Base-by-base conservation (phyloP, 805 yeast species). In the Candida insectalens region DNA sequence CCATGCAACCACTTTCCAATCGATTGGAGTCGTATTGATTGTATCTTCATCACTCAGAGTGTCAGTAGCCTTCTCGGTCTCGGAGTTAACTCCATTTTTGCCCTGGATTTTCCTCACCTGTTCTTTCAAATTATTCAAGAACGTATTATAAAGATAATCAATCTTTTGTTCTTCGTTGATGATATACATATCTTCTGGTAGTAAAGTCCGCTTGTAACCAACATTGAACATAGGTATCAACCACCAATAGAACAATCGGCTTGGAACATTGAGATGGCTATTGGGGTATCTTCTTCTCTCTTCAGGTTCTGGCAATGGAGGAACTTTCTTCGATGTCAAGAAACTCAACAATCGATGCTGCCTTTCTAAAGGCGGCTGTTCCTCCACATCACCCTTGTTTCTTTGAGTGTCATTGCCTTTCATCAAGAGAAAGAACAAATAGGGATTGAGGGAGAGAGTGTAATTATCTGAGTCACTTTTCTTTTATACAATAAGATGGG, bases 141-240 rank as follows among this genome's bases (percentile, higher is more conserved):
- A 74, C 19, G 38, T 45, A 2, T 35, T 43, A 36, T 62, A 60
- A 37, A 70, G 49, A n/a, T 43, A 44, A 19, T 71, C 71, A 25
- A 69, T 59, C 10, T 60, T 48, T 55, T 63, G 56, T 23, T 59
- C 57, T 2, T 62, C 60, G 15, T 67, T 68, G 40, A 73, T 51
- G 19, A 47, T 48, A 42, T 50, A 81, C 42, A 81, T 50, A 54
- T 83, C 92, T 31, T 70, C 67, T 2, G 80, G 74, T 28, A 69
- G 71, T 29, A 83, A 55, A 0, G 88, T 79, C 47, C 92, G 64
- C 51, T 74, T 77, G 53, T 82, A 82, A 5, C 94, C 92, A 6
- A 70, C 69, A 12, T 55, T 57, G 62, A 83, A 55, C 27, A 82
- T 45, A 0, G 87, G 87, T 18, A 57, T 46, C 30, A 82, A 54